Conservation (phyloP, 2,329 filamentous ascomycete genomes). For the Alternaria rosae region DNA sequence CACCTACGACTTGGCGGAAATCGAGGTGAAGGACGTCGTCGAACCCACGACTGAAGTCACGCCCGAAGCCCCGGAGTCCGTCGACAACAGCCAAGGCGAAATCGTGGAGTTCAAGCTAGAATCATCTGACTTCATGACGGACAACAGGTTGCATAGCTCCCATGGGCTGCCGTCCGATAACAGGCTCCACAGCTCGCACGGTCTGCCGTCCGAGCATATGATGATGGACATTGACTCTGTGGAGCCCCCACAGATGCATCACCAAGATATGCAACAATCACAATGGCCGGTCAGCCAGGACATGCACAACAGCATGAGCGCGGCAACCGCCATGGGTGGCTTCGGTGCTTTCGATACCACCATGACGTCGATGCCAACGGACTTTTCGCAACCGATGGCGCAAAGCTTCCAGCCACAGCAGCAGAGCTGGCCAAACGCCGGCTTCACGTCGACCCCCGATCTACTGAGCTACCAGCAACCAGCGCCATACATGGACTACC, state of each 20-base stretch:
- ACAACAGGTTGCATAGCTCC: conserved; percentile 39
- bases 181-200: conserved; percentile 40
- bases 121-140: conserved; percentile 38
- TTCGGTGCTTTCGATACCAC: conserved; percentile 39
- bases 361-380: conserved; percentile 41
- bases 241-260: conserved; percentile 43
- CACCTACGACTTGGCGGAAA: conserved; percentile 63
- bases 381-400: conserved; percentile 43
- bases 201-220: conserved; percentile 36
- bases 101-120: conserved; percentile 48
- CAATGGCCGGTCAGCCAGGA: conserved; percentile 47
- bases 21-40: conserved; percentile 38
- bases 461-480: conserved; percentile 44
- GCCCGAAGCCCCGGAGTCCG: conserved; percentile 33
- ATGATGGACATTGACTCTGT: conserved; percentile 49
- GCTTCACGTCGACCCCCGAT: conserved; percentile 46
- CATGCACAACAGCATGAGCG: conserved; percentile 39
- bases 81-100: conserved; percentile 39
- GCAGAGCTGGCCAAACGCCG: conserved; percentile 43
- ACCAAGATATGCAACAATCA: conserved; percentile 36
- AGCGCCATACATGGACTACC: conserved; percentile 41
- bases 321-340: conserved; percentile 38
- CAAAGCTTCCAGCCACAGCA: conserved; percentile 41
- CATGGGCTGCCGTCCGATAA: conserved; percentile 40
- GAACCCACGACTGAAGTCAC: conserved; percentile 34